Conservation (phyloP, 1,284 basidiomycete species). For the Amylostereum areolatum region DNA sequence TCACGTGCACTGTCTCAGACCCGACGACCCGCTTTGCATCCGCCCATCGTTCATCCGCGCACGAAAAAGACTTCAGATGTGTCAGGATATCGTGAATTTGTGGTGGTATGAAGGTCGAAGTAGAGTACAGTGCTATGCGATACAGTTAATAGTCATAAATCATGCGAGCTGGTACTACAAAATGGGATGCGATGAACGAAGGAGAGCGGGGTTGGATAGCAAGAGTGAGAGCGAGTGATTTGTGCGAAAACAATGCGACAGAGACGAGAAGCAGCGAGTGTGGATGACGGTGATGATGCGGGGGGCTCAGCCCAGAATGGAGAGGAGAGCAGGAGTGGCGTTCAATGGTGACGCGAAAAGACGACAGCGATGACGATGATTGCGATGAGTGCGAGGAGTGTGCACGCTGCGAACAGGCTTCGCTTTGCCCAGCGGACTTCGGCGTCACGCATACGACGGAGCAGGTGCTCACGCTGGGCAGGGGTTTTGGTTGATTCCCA, state of each 20-base stretch:
- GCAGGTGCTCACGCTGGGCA: slow-evolving; percentile 2
- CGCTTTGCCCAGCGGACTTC: slow-evolving; percentile 4
- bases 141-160: too few relatives aligned
- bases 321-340: not conserved
- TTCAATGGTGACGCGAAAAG: not conserved
- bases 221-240: not conserved
- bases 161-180: too few relatives aligned
- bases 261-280: not conserved
- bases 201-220: not conserved
- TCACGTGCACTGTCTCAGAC: too few relatives aligned
- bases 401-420: not conserved
- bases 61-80: too few relatives aligned
- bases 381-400: slow-evolving; percentile 1
- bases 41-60: too few relatives aligned
- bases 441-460: slow-evolving; percentile 1
- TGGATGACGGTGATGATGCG: not conserved
- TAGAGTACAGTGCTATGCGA: too few relatives aligned
- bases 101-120: too few relatives aligned
- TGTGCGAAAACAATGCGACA: not conserved
- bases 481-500: slow-evolving; percentile 7
- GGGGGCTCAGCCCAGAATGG: not conserved
- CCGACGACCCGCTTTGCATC: too few relatives aligned
- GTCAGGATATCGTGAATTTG: too few relatives aligned
- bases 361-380: slow-evolving; percentile 2
- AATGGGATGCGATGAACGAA: too few relatives aligned